Conservation (phyloP, 345 rosid species). For the Triadica sebifera region DNA sequence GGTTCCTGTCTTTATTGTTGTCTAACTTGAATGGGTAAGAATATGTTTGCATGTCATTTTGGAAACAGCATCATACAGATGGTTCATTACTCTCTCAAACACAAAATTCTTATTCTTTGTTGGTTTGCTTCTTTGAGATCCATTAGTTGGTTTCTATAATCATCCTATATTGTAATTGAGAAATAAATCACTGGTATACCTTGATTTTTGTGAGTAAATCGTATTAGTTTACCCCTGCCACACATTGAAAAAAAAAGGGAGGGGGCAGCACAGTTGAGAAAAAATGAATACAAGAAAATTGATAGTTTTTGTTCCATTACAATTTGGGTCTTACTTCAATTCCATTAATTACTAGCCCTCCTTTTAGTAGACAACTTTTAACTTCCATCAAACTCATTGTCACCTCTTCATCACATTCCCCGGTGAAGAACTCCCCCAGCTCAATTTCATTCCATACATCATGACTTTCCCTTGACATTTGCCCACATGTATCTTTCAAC, state of each 20-base stretch:
- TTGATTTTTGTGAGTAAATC: background rate
- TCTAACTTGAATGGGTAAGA: background rate
- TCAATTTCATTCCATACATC: slow-evolving; percentile 27
- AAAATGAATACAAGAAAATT: background rate
- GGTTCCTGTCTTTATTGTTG: background rate
- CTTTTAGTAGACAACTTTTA: slow-evolving; percentile 19
- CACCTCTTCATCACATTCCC: slow-evolving; percentile 14
- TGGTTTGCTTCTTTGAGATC: background rate
- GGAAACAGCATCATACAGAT: background rate
- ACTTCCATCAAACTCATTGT: slow-evolving; percentile 24
- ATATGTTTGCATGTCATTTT: background rate
- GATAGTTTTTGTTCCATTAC: background rate
- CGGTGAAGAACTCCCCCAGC: slow-evolving; percentile 20
- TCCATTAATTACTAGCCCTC: slow-evolving; percentile 21
- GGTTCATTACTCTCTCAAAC: background rate
- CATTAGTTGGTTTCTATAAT: background rate
- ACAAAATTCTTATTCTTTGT: background rate
- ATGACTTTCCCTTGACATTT: slow-evolving; percentile 13
- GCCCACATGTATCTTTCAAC: background rate
- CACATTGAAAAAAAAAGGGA: background rate
- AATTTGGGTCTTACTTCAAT: slow-evolving; percentile 27
- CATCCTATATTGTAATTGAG: background rate
- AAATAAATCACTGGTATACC: background rate
- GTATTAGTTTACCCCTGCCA: background rate
- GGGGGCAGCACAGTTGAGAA: no score